Conservation (phyloP, 2,329 filamentous ascomycete genomes). For the Capronia coronata region DNA sequence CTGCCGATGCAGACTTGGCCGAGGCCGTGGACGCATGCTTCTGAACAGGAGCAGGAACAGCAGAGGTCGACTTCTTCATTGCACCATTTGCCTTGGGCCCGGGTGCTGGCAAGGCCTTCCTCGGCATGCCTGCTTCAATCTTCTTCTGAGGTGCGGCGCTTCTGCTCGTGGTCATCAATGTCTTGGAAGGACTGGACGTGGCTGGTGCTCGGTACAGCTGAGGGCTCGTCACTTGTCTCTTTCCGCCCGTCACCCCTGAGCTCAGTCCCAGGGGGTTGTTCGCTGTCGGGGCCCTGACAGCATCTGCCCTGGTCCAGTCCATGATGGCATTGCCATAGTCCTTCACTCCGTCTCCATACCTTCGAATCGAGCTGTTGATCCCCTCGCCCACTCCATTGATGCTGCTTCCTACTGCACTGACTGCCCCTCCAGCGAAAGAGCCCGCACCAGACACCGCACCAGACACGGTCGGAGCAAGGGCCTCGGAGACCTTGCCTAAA, state of each 20-base stretch:
- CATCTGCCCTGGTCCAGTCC: slow-evolving; percentile 29
- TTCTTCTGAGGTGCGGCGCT: slow-evolving; percentile 22
- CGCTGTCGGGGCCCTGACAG: slow-evolving; percentile 25
- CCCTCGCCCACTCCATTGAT: slow-evolving; percentile 29
- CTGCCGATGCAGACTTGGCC: slow-evolving; percentile 7
- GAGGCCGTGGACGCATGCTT: slow-evolving; percentile 10
- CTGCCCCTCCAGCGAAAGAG: slow-evolving; percentile 25
- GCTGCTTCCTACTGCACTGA: slow-evolving; percentile 26
- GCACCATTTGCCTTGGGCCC: background rate
- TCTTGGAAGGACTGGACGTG: slow-evolving; percentile 28
- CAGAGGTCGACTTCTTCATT: slow-evolving; percentile 7
- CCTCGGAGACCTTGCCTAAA: slow-evolving; percentile 26
- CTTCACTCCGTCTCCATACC: slow-evolving; percentile 26
- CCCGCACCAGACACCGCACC: slow-evolving; percentile 25
- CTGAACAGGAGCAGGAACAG: slow-evolving; percentile 4
- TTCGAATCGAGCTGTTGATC: slow-evolving; percentile 22
- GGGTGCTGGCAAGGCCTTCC: slow-evolving; percentile 22
- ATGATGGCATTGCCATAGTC: slow-evolving; percentile 31
- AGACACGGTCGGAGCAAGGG: slow-evolving; percentile 25
- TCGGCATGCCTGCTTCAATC: slow-evolving; percentile 17
- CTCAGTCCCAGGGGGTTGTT: slow-evolving; percentile 30
- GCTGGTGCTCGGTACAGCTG: slow-evolving; percentile 19
- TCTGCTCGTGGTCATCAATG: slow-evolving; percentile 24
- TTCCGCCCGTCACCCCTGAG: slow-evolving; percentile 21
- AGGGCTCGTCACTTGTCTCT: slow-evolving; percentile 22